Evolutionary conservation across 148 eudicot species (phyloP).

Genomic region (Gaultheria prostrata): DNA sequence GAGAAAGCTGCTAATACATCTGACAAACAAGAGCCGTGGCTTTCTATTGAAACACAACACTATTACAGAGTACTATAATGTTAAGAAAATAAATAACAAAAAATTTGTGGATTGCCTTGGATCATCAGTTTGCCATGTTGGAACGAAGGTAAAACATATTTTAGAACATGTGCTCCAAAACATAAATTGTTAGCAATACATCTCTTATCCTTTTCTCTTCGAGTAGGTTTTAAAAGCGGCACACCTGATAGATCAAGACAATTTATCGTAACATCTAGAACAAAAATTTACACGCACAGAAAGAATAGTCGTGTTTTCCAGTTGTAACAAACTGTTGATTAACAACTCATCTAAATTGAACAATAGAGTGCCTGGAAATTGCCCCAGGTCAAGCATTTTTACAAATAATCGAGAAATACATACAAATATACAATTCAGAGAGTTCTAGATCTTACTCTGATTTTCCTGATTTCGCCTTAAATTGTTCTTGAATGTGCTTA

Average conservation of each 20-base stretch:
- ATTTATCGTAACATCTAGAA: not conserved
- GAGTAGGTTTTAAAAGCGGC: not conserved
- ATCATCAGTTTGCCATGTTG: not conserved
- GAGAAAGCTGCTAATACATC: not conserved
- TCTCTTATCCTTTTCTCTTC: not conserved
- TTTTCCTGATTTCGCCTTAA: conserved; percentile 86
- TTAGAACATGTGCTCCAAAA: not conserved
- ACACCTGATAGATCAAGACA: not conserved
- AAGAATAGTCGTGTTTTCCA: not conserved
- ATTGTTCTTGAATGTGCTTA: conserved; percentile 95
- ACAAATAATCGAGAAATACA: not conserved
- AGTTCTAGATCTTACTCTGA: conserved; percentile 66
- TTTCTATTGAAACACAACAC: not conserved
- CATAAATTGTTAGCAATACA: not conserved
- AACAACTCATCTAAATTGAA: not conserved
- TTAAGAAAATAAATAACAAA: not conserved
- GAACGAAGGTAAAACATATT: not conserved
- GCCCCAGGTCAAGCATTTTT: not conserved
- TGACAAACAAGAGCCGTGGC: not conserved
- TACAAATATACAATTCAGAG: not conserved
- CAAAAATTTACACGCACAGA: not conserved
- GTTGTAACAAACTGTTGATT: not conserved
- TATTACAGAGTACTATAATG: not conserved
- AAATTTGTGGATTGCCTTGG: not conserved
- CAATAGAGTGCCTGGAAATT: not conserved